Conservation (phyloP, 2,329 filamentous ascomycete genomes). For the Hortaea werneckii region DNA sequence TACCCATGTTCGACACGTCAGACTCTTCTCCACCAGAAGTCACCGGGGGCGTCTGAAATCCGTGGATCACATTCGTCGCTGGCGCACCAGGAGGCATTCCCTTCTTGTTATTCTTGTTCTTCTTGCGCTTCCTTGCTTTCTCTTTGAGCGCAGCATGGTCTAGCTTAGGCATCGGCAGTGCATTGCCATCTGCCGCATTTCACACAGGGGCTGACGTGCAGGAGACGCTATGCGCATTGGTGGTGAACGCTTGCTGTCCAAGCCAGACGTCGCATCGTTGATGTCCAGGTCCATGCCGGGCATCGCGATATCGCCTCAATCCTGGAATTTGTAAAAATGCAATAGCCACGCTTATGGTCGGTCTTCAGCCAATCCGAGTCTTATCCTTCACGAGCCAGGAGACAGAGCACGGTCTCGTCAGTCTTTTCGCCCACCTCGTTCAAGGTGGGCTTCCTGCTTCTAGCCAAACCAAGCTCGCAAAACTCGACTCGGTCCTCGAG, state of each 20-base stretch:
- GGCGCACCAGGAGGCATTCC: slow-evolving; percentile 27
- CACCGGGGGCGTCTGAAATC: slow-evolving; percentile 39
- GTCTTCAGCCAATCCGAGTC: background rate
- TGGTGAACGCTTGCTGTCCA: slow-evolving; percentile 21
- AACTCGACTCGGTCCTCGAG: slow-evolving; percentile 35
- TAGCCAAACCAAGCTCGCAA: slow-evolving; percentile 40
- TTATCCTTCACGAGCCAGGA: background rate
- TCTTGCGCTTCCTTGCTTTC: slow-evolving; percentile 29
- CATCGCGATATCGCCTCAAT: slow-evolving; percentile 9
- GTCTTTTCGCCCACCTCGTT: slow-evolving; percentile 42
- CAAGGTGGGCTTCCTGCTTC: slow-evolving; percentile 42
- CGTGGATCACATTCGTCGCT: slow-evolving; percentile 33
- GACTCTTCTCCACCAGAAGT: slow-evolving; percentile 48
- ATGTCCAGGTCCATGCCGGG: slow-evolving; percentile 28
- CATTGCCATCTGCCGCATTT: slow-evolving; percentile 8
- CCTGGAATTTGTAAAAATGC: too few relatives aligned
- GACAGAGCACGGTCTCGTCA: too few relatives aligned
- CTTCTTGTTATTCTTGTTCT: slow-evolving; percentile 27
- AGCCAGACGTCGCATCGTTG: slow-evolving; percentile 6
- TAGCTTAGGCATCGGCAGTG: slow-evolving; percentile 20
- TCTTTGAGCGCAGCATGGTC: slow-evolving; percentile 26
- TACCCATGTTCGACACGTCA: slow-evolving; percentile 31
- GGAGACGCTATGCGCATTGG: slow-evolving; percentile 24
- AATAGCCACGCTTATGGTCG: too few relatives aligned
- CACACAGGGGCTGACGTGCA: slow-evolving; percentile 15